Base-by-base conservation (phyloP, 139 green algal genomes). In the Deuterostichococcus epilithicus region DNA sequence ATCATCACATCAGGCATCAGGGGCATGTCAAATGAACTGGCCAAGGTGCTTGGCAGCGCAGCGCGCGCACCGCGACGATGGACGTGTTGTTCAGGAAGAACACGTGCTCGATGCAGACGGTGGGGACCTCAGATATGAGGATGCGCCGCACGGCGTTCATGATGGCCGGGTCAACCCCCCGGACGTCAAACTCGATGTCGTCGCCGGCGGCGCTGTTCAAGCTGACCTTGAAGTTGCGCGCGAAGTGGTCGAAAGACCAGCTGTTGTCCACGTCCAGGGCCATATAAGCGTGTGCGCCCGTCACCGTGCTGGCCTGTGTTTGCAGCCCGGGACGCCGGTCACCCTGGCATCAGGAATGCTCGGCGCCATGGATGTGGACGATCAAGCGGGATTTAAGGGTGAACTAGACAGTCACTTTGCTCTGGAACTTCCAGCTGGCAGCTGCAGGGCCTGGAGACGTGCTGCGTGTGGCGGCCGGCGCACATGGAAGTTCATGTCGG, bases 41-140 rank as follows among this genome's bases (percentile, higher is more conserved):
- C n/a, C n/a, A n/a, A n/a, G n/a, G n/a, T n/a, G n/a, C n/a, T n/a
- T n/a, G n/a, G n/a, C n/a, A n/a, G n/a, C n/a, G 52, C 52, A 28
- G 10, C 45, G 2, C 37, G 34, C 77, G 0, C 70, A 91, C 90
- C 85, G 92, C 83, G 23, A 99, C 94, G 70, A 98, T 91, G 26
- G 86, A 94, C 1, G 96, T 98, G 87, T 99, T 99, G 91, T 99
- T 93, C 26, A 96, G 72, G 26, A 98, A 88, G 83, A 95, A 99
- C 20, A 99, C 95, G 78, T 98, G 94, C 88, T 99, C 95, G 33
- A 98, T 97, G 0, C 96, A 96, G 81, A 99, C 91, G 0, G 95
- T 98, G 5, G 96, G 96, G 32, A 98, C 87, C 80, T 99, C 95
- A 0, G 92, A 82, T 26, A 98, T 97, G 35, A 99, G 90, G 72